Percentiles rank a stretch among this genome's conserved stretches.
Conservation (phyloP, 208 protist species). For the Balamuthia mandrillaris region DNA sequence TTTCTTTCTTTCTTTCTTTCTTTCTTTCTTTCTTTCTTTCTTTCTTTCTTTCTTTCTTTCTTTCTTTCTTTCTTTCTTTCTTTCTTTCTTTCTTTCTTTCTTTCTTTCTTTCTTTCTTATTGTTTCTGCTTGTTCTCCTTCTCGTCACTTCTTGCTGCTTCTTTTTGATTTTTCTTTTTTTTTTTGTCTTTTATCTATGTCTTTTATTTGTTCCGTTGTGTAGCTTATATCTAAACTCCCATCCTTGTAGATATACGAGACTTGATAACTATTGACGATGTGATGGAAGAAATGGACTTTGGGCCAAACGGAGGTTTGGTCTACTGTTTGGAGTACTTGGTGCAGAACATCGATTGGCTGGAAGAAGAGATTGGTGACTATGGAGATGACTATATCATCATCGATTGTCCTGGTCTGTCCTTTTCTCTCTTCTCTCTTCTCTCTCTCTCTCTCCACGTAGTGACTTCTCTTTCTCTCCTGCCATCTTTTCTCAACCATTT, state of each 20-base stretch:
- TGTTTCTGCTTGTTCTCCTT: neutral
- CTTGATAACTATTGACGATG: conserved; percentile 71
- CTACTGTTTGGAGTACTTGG: conserved; percentile 81
- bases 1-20: neutral
- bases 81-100: neutral
- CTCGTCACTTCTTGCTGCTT: neutral
- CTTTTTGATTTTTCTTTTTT: neutral
- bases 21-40: neutral
- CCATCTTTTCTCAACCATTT: too few species aligned
- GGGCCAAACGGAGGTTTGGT: conserved; percentile 84
- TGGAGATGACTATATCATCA: conserved; percentile 76
- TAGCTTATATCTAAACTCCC: neutral
- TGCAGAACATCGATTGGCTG: conserved; percentile 76
- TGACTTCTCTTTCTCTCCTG: too few species aligned
- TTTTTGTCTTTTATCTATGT: neutral
- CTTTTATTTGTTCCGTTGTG: neutral
- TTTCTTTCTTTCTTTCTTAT: neutral
- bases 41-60: neutral
- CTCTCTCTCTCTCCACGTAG: too few species aligned
- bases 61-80: neutral
- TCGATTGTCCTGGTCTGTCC: conserved; percentile 72
- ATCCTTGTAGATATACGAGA: conserved; percentile 70
- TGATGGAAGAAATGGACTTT: conserved; percentile 75
- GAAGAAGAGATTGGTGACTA: conserved; percentile 64
- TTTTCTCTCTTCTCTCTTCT: too few species aligned